These are phyloP conservation scores for Aegle marmelos DNA, from an alignment of 345 rosid species.

Conservation along the genomic window DNA sequence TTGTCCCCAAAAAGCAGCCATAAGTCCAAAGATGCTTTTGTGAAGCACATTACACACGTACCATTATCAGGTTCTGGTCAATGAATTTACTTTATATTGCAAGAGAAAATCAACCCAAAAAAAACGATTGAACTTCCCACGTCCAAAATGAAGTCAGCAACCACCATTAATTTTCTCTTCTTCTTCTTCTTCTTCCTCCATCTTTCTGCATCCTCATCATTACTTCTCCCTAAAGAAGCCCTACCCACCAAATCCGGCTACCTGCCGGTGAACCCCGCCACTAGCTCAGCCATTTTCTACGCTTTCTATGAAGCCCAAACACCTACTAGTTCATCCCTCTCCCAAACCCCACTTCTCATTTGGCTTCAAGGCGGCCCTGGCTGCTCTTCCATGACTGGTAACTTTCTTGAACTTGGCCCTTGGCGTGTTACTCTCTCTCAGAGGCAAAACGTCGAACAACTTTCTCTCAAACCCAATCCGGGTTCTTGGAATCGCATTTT, in stretches of 20 bases:
- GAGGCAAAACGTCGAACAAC: conserved; percentile 17
- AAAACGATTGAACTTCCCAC: not conserved
- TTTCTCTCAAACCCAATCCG: conserved; percentile 41
- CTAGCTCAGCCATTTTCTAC: conserved; percentile 69
- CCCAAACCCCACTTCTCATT: conserved; percentile 63
- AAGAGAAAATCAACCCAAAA: not conserved
- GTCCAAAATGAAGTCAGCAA: conserved; percentile 13
- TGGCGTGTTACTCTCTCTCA: conserved; percentile 51
- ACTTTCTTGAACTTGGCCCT: conserved; percentile 83
- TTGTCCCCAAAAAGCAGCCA: too few species aligned
- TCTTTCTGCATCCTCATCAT: conserved; percentile 19
- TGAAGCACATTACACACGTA: not conserved
- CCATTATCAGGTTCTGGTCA: not conserved
- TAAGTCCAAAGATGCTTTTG: too few species aligned
- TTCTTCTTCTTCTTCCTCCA: conserved; percentile 21
- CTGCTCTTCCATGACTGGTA: conserved; percentile 59
- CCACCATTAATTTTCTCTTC: conserved; percentile 5
- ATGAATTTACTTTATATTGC: not conserved
- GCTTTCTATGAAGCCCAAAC: conserved; percentile 75
- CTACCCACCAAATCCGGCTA: conserved; percentile 88
- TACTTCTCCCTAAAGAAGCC: conserved; percentile 48
- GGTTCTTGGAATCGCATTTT: conserved; percentile 86
- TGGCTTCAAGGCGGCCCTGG: conserved; percentile 43
- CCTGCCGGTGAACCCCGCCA: conserved; percentile 48
- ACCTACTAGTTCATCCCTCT: conserved; percentile 32